Evolutionary conservation across 1,139 yeast genomes (phyloP), one percentile per base, ranked within the genome.

Genomic region (Saccharomyces pastorianus): DNA sequence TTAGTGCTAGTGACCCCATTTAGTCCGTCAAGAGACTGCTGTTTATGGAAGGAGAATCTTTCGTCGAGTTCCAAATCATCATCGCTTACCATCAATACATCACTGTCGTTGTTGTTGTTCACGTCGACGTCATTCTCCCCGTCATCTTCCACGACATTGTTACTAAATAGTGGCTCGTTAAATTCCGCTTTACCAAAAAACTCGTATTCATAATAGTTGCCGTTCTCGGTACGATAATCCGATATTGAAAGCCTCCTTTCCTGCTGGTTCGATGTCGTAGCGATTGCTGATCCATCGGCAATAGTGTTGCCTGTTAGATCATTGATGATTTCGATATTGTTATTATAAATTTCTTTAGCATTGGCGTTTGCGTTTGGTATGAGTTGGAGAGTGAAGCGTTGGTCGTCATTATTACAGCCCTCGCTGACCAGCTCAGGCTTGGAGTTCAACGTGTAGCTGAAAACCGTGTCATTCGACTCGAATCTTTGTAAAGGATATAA

Each of bases 241-340:
- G 52, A 50, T 20, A 50, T 50, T 2, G 52, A 50, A 25, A 29
- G 52, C 28, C 52, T 46, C 13, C 31, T 50, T n/a, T 32, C 28
- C 17, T 11, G 27, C 41, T 42, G 31, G 29, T 9, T 50, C 31
- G 23, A 42, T 38, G 27, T 23, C 44, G 14, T 42, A 29, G 29
- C 14, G 23, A 20, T 20, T 11, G 27, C 23, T 9, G 7, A 5
- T 44, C 28, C 41, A 4, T 51, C 32, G 25, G 44, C 51, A 11
- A 58, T 38, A 4, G 61, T 58, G 20, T 56, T 58, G 27, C 61
- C 61, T 3, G 61, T 58, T 27, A 58, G 50, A 47, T 58, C 60
- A 27, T 54, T 57, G 20, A 44, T 51, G 20, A 52, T n/a, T 42
- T 26, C 31, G 1, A 46, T 13, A 14, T 46, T 46, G 13, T 46